phyloP scores from a whole-genome alignment of 1,284 basidiomycete genomes.

The Microbotryomycetes sp. region DNA sequence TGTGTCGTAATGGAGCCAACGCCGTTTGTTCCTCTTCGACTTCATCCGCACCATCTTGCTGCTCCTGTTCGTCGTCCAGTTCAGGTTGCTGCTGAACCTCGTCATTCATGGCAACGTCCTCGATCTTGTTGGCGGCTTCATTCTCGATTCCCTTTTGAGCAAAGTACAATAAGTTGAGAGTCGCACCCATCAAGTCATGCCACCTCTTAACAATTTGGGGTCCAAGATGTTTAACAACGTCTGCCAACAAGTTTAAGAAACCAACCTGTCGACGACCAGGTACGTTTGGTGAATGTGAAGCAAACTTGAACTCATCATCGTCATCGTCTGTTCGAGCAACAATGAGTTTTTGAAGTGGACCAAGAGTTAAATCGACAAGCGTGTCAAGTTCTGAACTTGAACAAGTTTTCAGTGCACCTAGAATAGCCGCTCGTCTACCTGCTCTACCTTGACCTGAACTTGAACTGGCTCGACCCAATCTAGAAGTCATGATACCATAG shows the following conservation, averaged over 20 bases:
- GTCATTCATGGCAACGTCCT: neutral
- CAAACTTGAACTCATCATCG: constrained; percentile 31
- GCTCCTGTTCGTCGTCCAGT: constrained; percentile 40
- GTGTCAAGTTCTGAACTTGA: constrained; percentile 65
- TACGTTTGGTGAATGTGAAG: constrained; percentile 16
- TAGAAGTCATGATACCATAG: constrained; percentile 84
- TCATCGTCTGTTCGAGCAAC: constrained; percentile 9
- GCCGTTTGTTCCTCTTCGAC: constrained; percentile 35
- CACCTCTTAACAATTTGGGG: constrained; percentile 55
- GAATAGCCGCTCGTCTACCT: constrained; percentile 69
- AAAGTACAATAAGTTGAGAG: constrained; percentile 57
- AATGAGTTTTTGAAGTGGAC: constrained; percentile 53
- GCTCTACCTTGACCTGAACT: constrained; percentile 53
- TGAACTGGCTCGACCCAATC: constrained; percentile 55
- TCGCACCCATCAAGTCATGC: constrained; percentile 63
- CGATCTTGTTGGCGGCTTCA: constrained; percentile 4
- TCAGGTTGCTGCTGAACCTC: constrained; percentile 39
- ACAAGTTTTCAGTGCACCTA: constrained; percentile 66
- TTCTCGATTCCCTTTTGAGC: constrained; percentile 56
- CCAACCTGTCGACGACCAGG: constrained; percentile 71
- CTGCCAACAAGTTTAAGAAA: constrained; percentile 74
- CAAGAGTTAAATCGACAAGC: constrained; percentile 86
- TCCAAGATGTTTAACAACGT: constrained; percentile 72
- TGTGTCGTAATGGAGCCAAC: constrained; percentile 49
- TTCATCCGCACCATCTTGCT: constrained; percentile 45